Evolutionary conservation across 2,329 filamentous ascomycete species (phyloP).

Genomic region (Diaporthe citri): DNA sequence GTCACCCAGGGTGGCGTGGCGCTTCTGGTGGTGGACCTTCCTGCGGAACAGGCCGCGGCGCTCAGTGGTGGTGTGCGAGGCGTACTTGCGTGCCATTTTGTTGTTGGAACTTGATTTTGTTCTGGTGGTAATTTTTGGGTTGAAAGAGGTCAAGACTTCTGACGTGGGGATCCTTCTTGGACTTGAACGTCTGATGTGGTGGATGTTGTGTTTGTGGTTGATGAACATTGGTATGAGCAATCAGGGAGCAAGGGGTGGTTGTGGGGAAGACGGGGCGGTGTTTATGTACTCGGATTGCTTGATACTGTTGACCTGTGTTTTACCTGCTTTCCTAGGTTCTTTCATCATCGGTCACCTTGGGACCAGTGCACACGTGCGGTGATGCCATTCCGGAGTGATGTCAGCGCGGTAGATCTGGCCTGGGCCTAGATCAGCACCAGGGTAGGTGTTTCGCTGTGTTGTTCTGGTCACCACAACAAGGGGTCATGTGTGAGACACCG

Average conservation of each 20-base stretch:
- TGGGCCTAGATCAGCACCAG: constrained; percentile 3
- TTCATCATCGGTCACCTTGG: constrained; percentile 28
- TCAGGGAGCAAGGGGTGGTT: no score
- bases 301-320: constrained; percentile 9
- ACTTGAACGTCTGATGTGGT: constrained; percentile 6
- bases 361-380: not conserved
- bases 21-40: constrained; percentile 70
- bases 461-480: not conserved
- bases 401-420: constrained; percentile 18
- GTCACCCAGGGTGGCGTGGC: constrained; percentile 77
- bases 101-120: not conserved
- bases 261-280: not conserved
- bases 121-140: not conserved
- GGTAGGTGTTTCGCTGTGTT: constrained; percentile 9
- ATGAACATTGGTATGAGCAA: constrained; percentile 2
- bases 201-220: not conserved
- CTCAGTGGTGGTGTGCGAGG: constrained; percentile 45
- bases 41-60: constrained; percentile 41
- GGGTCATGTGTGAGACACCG: not conserved
- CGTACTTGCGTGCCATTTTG: constrained; percentile 41
- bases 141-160: constrained; percentile 27
- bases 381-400: constrained; percentile 21
- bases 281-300: not conserved
- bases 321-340: not conserved
- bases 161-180: constrained; percentile 17